A percentile compares a stretch with the other conserved stretches of the same genome.
Evolutionary conservation across 371 early-diverging fungal species (phyloP).

Genomic region (Rhizomucor miehei): DNA sequence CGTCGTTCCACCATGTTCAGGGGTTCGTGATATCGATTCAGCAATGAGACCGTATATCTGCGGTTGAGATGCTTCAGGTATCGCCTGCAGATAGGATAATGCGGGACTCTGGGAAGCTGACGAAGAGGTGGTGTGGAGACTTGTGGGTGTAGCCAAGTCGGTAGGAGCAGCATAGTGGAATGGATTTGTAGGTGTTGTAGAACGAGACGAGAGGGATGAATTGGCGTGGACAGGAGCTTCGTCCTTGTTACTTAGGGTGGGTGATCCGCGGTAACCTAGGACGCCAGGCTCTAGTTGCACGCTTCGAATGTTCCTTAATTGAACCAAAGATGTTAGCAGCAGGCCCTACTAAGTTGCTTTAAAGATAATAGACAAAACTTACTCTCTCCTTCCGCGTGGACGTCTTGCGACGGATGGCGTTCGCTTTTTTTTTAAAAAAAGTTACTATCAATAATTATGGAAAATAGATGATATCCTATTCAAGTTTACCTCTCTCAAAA

Average conservation of each 20-base stretch:
- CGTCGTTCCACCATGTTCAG: not conserved
- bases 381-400: slow-evolving; percentile 42
- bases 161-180: slow-evolving; percentile 16
- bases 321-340: not conserved
- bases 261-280: not conserved
- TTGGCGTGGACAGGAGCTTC: slow-evolving; percentile 1
- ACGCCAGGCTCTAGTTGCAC: slow-evolving; percentile 11
- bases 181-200: slow-evolving; percentile 19
- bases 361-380: not conserved
- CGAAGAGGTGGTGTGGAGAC: slow-evolving; percentile 5
- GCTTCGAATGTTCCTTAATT: slow-evolving; percentile 10
- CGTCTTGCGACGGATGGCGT: slow-evolving; percentile 23
- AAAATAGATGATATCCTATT: too few species aligned
- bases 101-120: slow-evolving; percentile 15
- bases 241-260: not conserved
- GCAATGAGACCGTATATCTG: slow-evolving; percentile 15
- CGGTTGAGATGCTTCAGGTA: slow-evolving; percentile 12
- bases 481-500: slow-evolving; percentile 19
- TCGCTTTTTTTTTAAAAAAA: slow-evolving; percentile 10
- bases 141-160: slow-evolving; percentile 17
- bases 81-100: slow-evolving; percentile 10
- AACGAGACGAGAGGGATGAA: slow-evolving; percentile 7
- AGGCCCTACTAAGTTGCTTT: too few species aligned
- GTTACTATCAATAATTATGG: too few species aligned
- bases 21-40: slow-evolving; percentile 9